These are phyloP conservation scores for Ordospora colligata DNA, from an alignment of 371 early-diverging fungal species.

Conservation along the genomic window DNA sequence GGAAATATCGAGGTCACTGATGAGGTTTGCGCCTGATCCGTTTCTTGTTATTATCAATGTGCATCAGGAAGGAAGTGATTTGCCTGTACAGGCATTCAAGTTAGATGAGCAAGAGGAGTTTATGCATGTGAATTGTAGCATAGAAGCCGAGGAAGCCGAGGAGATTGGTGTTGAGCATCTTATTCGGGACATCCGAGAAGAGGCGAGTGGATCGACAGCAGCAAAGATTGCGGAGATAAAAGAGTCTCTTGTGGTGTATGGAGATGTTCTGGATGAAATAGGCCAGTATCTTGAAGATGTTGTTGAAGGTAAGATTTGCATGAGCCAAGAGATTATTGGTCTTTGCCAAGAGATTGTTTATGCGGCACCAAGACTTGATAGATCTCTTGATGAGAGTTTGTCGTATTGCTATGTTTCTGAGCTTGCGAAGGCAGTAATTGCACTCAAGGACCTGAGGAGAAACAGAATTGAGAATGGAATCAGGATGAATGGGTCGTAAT, in stretches of 20 bases:
- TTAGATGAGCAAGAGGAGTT: conserved; percentile 75
- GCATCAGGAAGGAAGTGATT: conserved; percentile 42
- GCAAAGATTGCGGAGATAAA: conserved; percentile 45
- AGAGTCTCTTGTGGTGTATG: conserved; percentile 43
- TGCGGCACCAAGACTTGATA: conserved; percentile 35
- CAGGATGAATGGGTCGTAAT: background rate
- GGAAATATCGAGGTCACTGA: conserved; percentile 90
- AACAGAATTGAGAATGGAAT: conserved; percentile 32
- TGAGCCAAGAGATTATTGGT: conserved; percentile 42
- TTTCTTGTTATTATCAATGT: conserved; percentile 59
- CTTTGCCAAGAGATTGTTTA: conserved; percentile 54
- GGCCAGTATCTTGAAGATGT: conserved; percentile 48
- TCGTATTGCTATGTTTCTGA: conserved; percentile 26
- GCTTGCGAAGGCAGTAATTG: conserved; percentile 37
- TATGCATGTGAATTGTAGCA: conserved; percentile 79
- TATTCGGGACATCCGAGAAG: conserved; percentile 73
- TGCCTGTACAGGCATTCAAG: conserved; percentile 67
- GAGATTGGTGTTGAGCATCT: conserved; percentile 99
- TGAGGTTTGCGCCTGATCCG: conserved; percentile 80
- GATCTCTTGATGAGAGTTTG: conserved; percentile 8
- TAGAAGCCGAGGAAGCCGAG: conserved; percentile 97
- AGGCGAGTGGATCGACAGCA: conserved; percentile 40
- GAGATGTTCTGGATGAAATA: conserved; percentile 35
- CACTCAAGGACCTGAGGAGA: conserved; percentile 33
- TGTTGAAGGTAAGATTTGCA: conserved; percentile 11